A percentile compares a stretch with the other conserved stretches of the same genome.
Conservation (phyloP, 495 filamentous ascomycete species). For the Filosporella fistucella region DNA sequence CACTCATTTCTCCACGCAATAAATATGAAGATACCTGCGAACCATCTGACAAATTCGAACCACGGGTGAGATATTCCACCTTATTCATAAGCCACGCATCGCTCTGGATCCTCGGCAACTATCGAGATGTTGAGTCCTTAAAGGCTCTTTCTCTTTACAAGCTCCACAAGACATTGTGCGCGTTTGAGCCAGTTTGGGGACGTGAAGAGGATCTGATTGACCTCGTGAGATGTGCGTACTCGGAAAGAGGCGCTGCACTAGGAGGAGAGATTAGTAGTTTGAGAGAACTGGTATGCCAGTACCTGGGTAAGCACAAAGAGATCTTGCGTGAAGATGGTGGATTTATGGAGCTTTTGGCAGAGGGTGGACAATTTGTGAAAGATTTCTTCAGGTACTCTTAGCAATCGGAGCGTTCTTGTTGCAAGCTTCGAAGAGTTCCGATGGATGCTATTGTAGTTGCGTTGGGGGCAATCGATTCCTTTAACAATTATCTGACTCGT, state of each 20-base stretch:
- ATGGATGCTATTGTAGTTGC: too few relatives aligned
- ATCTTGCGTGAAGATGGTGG: neutral
- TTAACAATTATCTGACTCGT: too few relatives aligned
- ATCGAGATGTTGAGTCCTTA: neutral
- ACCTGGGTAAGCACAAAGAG: constrained; percentile 7
- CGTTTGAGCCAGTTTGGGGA: constrained; percentile 4
- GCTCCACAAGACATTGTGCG: constrained; percentile 3
- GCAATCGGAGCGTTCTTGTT: too few relatives aligned
- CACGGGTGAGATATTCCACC: neutral
- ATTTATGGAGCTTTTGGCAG: constrained; percentile 16
- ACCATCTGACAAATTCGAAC: neutral
- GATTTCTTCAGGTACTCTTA: neutral
- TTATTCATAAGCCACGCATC: neutral
- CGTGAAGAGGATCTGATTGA: constrained; percentile 20
- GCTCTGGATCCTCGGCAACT: constrained; percentile 4
- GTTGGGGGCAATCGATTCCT: too few relatives aligned
- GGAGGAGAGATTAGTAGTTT: constrained; percentile 12
- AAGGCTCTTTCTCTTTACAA: constrained; percentile 6
- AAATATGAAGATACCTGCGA: neutral
- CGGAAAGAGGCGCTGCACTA: neutral
- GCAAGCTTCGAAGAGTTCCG: too few relatives aligned
- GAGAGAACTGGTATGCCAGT: constrained; percentile 12
- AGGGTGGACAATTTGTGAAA: neutral
- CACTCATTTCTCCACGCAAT: neutral
- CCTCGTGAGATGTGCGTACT: constrained; percentile 23